phyloP scores from a whole-genome alignment of 2,329 filamentous ascomycete genomes.

The Aspergillus clavatus region DNA sequence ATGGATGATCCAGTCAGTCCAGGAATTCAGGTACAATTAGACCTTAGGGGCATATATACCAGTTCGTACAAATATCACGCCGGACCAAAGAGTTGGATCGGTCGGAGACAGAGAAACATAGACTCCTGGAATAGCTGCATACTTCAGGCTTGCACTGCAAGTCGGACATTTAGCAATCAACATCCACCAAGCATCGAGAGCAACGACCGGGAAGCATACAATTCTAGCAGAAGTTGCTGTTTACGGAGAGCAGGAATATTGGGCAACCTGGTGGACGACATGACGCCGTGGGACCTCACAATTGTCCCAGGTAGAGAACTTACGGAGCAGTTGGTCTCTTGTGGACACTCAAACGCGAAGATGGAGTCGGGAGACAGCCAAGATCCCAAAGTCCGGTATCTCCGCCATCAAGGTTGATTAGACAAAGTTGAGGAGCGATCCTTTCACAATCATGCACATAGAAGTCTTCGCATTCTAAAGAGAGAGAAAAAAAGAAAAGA shows the following conservation, averaged over 20 bases:
- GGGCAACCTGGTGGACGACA: constrained; percentile 35
- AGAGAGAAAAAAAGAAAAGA: no score
- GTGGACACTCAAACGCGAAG: neutral
- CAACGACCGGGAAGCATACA: constrained; percentile 53
- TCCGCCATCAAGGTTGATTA: constrained; percentile 2
- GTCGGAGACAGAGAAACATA: constrained; percentile 81
- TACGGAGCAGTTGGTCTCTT: neutral
- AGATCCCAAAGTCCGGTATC: constrained; percentile 11
- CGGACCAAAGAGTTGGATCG: constrained; percentile 77
- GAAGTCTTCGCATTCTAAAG: no score
- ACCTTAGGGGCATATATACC: constrained; percentile 48
- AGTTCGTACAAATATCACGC: constrained; percentile 85
- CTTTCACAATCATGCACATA: neutral
- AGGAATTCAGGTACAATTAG: neutral
- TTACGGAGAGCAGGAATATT: constrained; percentile 55
- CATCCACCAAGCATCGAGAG: constrained; percentile 1
- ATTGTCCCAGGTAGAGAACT: no score
- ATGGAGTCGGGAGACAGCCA: neutral
- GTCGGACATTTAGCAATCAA: constrained; percentile 11
- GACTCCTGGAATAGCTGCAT: constrained; percentile 77
- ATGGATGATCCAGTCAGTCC: constrained; percentile 2
- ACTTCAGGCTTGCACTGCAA: constrained; percentile 69
- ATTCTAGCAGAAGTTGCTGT: constrained; percentile 76
- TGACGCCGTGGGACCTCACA: constrained; percentile 11
- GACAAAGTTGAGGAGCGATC: neutral